phyloP scores from a whole-genome alignment of 1,284 basidiomycete species.

The Mycena citricolor region DNA sequence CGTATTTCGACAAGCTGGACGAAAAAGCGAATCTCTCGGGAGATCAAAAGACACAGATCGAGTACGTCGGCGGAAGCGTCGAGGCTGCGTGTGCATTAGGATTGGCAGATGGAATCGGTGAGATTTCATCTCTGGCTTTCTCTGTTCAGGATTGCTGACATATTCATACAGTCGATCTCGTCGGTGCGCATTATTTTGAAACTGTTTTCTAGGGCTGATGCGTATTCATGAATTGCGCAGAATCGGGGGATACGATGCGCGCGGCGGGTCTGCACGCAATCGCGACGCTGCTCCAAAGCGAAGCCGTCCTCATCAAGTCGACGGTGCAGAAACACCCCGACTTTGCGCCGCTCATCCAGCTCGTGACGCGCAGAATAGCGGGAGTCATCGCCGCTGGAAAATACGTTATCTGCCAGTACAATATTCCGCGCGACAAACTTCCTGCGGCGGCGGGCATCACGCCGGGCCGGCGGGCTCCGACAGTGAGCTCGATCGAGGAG shows the following conservation, averaged over 20 bases:
- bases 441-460: conserved; percentile 71
- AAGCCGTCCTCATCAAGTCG: conserved; percentile 94
- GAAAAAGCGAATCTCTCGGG: conserved; percentile 48
- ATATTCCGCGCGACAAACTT: conserved; percentile 71
- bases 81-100: conserved; percentile 98
- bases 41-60: conserved; percentile 73
- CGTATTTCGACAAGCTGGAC: conserved; percentile 82
- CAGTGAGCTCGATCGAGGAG: conserved; percentile 85
- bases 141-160: conserved; percentile 12
- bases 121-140: conserved; percentile 8
- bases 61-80: conserved; percentile 96
- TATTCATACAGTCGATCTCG: conserved; percentile 75
- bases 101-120: conserved; percentile 95
- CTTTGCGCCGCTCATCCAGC: conserved; percentile 70
- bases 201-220: neutral
- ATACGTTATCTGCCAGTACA: conserved; percentile 94
- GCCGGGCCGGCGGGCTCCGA: conserved; percentile 89
- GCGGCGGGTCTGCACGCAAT: conserved; percentile 95
- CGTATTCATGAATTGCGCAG: conserved; percentile 39
- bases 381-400: conserved; percentile 90
- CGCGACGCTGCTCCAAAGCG: conserved; percentile 82
- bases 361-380: conserved; percentile 86
- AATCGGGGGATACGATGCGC: conserved; percentile 99
- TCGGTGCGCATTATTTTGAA: conserved; percentile 59
- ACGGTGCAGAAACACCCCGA: conserved; percentile 66